Evolutionary conservation across 202 grass and related monocot genomes (phyloP), one percentile per base, ranked within the genome.

Genomic region (Eragrostis tef): DNA sequence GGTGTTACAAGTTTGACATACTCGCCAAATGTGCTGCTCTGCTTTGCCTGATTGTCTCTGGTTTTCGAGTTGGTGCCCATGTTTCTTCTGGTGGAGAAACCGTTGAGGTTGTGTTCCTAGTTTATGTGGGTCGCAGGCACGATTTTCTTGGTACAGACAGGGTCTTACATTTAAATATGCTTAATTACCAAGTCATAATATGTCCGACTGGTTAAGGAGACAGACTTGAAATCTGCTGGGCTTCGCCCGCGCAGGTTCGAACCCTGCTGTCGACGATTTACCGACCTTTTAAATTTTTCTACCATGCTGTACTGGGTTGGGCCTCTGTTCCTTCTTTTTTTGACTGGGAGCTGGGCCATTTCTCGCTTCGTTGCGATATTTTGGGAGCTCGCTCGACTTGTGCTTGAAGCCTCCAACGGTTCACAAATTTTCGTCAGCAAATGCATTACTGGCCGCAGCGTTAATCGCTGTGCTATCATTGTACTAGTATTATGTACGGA

Each of bases 181-280:
- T 3, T 31, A 31, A 31, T 31, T 31, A 31, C 29, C 29, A 1
- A 31, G 29, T 3, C 29, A 3, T 31, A 31, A 31, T 79, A 83
- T 91, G 80, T 91, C 88, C 88, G 83, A 91, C 88, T 94, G 86
- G 86, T 94, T 76, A 91, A 94, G 91, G 83, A 94, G 91, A 91
- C 91, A 91, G 86, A 94, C 91, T 94, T 91, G 88, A 94, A 91
- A 91, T 94, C 91, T 94, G 88, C 91, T 94, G 91, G 88, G 91
- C 83, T 84, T 19, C 66, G 91, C 91, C 88, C 91, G 88, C 83
- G 85, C 88, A 93, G 88, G 88, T 93, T 93, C 85, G 91, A 93
- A 78, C 91, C 88, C 91, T 93, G 83, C 80, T 94, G 80, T 91
- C 81, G 88, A 88, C 88, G 91, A 2, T 9, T 50, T 0, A 0